These are phyloP conservation scores for Boletus putidus DNA, from an alignment of 1,284 basidiomycete species.

Conservation along the genomic window DNA sequence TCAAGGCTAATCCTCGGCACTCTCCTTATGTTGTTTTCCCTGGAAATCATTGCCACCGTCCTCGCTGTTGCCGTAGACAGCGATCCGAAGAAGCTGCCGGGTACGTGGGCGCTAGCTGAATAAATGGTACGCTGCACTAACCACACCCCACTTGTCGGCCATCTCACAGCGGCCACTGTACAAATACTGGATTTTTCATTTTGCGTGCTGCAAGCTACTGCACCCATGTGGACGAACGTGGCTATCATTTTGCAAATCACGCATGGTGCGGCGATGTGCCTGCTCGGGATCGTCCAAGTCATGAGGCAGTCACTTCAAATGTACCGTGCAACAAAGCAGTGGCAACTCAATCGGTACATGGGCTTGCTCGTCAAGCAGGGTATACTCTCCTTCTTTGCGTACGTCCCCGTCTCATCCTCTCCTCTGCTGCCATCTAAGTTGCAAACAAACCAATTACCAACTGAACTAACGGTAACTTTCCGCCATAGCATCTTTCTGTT, in stretches of 20 bases:
- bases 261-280: neutral
- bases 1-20: neutral
- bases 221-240: neutral
- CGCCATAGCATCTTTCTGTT: neutral
- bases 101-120: neutral
- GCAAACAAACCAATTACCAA: too few species aligned
- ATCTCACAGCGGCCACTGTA: neutral
- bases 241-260: neutral
- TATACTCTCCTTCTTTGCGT: neutral
- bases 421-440: too few species aligned
- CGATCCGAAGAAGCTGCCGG: neutral
- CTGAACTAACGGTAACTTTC: too few species aligned
- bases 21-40: neutral
- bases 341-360: slow-evolving; percentile 1
- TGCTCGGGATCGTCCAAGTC: neutral
- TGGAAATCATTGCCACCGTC: neutral
- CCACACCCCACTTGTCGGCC: neutral
- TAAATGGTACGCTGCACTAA: neutral
- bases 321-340: neutral
- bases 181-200: neutral
- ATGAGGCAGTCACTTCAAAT: neutral
- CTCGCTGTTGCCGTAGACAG: neutral
- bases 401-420: neutral
- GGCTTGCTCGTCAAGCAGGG: neutral
- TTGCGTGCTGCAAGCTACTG: neutral